Conservation (phyloP, 2,329 filamentous ascomycete genomes). For the Cryphonectria naterciae region DNA sequence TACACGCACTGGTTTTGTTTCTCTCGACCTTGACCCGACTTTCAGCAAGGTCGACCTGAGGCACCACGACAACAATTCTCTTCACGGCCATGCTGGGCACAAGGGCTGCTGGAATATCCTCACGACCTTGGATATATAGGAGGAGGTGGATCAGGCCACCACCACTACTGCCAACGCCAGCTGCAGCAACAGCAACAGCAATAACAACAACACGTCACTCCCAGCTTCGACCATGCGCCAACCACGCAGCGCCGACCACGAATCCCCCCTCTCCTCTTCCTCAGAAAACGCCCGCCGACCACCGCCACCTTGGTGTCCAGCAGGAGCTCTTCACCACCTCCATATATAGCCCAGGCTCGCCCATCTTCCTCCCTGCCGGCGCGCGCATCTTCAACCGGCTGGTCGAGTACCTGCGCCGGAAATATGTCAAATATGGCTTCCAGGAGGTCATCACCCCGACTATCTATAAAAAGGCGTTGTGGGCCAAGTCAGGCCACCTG, state of each 20-base stretch:
- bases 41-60: neutral
- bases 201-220: neutral
- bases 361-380: slow-evolving; percentile 82
- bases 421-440: slow-evolving; percentile 85
- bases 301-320: slow-evolving; percentile 62
- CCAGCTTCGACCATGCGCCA: slow-evolving; percentile 36
- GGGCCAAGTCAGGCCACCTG: slow-evolving; percentile 85
- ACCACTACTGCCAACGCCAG: neutral
- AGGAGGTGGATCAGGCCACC: neutral
- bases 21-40: neutral
- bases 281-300: slow-evolving; percentile 48
- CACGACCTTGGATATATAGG: slow-evolving; percentile 15
- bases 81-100: slow-evolving; percentile 35
- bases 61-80: neutral
- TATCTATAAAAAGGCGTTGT: slow-evolving; percentile 87
- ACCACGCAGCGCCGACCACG: slow-evolving; percentile 35
- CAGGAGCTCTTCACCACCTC: slow-evolving; percentile 83
- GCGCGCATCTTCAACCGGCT: slow-evolving; percentile 83
- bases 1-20: neutral
- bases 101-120: slow-evolving; percentile 31
- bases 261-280: slow-evolving; percentile 23
- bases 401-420: slow-evolving; percentile 77
- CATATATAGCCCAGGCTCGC: slow-evolving; percentile 80
- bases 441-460: slow-evolving; percentile 87
- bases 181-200: slow-evolving; percentile 1